Percentiles rank a stretch among this genome's conserved stretches.
Conservation (phyloP, 495 filamentous ascomycete species). For the Oidiodendron maius region DNA sequence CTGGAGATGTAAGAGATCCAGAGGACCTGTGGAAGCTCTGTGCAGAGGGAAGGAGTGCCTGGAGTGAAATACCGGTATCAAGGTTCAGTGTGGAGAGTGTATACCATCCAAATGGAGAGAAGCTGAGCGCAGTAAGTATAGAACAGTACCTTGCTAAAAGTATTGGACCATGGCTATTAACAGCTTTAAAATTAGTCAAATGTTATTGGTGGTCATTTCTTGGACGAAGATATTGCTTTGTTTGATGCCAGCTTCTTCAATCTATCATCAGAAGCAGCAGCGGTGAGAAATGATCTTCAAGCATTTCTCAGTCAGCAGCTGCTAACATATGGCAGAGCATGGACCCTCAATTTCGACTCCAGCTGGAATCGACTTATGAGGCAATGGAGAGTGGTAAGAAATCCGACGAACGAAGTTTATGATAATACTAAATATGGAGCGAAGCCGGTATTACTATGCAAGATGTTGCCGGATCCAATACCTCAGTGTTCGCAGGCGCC, state of each 20-base stretch:
- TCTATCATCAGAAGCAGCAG: constrained; percentile 47
- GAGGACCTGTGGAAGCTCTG: constrained; percentile 53
- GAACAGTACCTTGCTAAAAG: background rate
- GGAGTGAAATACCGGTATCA: constrained; percentile 39
- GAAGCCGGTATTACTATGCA: background rate
- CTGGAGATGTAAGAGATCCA: constrained; percentile 44
- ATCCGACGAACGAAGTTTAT: background rate
- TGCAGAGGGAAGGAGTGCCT: constrained; percentile 37
- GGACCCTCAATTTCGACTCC: constrained; percentile 48
- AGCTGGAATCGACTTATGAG: constrained; percentile 49
- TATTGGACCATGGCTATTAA: background rate
- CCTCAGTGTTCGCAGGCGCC: constrained; percentile 23
- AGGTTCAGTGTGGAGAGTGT: constrained; percentile 46
- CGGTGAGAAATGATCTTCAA: constrained; percentile 23
- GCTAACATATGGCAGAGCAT: constrained; percentile 13
- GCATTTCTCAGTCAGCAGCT: background rate
- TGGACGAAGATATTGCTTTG: constrained; percentile 42
- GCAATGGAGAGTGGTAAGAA: constrained; percentile 5
- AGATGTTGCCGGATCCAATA: constrained; percentile 6
- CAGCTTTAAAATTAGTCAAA: background rate
- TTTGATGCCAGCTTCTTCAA: constrained; percentile 51
- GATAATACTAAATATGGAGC: background rate
- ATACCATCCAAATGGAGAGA: constrained; percentile 37
- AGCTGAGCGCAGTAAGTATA: constrained; percentile 5
- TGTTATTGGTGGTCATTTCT: constrained; percentile 30